Base-by-base conservation (phyloP, 1,139 yeast genomes). In the Saccharomyces hybrid region DNA sequence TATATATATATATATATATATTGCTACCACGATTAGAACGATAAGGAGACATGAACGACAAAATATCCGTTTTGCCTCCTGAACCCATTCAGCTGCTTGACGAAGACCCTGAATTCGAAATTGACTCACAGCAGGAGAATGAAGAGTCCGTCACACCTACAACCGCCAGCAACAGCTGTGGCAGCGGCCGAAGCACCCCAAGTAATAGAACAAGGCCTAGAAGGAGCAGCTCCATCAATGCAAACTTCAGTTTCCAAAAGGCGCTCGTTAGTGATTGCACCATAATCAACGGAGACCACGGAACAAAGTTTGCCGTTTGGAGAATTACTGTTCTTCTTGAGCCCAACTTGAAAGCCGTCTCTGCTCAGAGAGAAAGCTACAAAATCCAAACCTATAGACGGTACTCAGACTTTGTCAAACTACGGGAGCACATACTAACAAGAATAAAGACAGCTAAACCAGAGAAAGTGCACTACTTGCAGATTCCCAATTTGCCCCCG, bases 301-400 rank as follows among this genome's bases (percentile, higher is more conserved):
- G 63, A 8, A 54, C 54, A 42, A 59, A 57, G 52, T 63, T 66
- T 57, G 65, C 64, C 14, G 65, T 66, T 21, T 67, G 70, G 70
- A 65, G 61, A 46, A 54, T 66, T 3, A 63, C 64, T 2, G 49
- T 60, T n/a, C 52, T 59, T 14, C 51, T 64, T 48, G 57, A 61
- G 34, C 61, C 64, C n/a, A 52, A 14, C 32, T 34, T 44, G 19
- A 51, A 28, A 14, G 44, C 21, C 26, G 46, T 12, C n/a, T 8
- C 32, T 19, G 44, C 31, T 50, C 51, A 42, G 28, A 47, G 12
- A 49, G 57, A 24, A 29, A 14, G 48, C 31, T 44, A 48, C 48
- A 59, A 58, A 27, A 56, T 66, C 44, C 58, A 58, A 26, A 52
- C 61, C n/a, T 65, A 61, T 52, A 64, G 59, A 53, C 54, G 70